phyloP scores from a whole-genome alignment of 129 eudicot genomes.

The Flaveria trinervia region DNA sequence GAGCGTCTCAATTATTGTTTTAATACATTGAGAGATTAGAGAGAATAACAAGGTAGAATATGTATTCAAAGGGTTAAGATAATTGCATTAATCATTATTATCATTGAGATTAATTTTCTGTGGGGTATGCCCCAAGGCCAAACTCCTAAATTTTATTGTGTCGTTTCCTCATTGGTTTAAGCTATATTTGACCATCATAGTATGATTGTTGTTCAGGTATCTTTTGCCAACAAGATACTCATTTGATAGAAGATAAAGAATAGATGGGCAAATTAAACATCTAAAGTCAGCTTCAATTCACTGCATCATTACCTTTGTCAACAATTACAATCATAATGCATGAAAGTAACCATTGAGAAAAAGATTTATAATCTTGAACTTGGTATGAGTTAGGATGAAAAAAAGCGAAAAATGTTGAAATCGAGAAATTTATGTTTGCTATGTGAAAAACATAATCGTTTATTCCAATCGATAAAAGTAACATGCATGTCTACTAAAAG shows the following conservation, averaged over 20 bases:
- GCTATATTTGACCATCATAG: background rate
- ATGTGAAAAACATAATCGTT: background rate
- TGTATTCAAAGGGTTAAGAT: too few relatives aligned
- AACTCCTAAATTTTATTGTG: background rate
- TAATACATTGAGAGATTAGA: background rate
- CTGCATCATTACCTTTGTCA: background rate
- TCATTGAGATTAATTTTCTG: background rate
- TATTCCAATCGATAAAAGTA: background rate
- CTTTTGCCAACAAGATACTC: conserved; percentile 10
- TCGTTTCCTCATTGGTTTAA: background rate
- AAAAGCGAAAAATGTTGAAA: too few relatives aligned
- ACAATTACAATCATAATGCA: background rate
- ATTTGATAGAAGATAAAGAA: background rate
- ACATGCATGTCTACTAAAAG: too few relatives aligned
- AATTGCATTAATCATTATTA: background rate
- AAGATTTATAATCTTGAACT: background rate
- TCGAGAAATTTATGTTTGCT: background rate
- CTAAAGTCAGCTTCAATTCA: background rate
- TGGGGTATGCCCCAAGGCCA: background rate
- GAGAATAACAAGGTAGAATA: background rate
- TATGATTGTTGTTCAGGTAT: background rate
- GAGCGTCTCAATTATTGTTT: background rate
- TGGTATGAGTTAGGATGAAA: background rate
- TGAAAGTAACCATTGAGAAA: background rate
- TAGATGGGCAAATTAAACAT: background rate